Base-by-base conservation (phyloP, 2,329 filamentous ascomycete genomes). In the Phyllosticta paracitricarpa region DNA sequence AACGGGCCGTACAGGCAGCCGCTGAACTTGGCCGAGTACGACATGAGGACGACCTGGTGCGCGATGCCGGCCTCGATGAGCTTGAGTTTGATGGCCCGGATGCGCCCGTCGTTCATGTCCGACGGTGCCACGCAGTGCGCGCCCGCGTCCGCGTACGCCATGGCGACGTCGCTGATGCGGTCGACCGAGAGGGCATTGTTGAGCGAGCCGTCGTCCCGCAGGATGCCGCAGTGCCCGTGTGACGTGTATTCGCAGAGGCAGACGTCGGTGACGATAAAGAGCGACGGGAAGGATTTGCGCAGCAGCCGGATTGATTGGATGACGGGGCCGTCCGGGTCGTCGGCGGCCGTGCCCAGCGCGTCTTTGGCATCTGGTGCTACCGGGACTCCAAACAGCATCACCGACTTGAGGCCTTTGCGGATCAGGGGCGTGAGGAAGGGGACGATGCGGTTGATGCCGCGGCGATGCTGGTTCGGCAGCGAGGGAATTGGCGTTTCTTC, bases 181-280 rank as follows among this genome's bases (percentile, higher is more conserved):
- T 97, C 93, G 8, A 97, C 91, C 2, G 91, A 96, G 55, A 96
- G 83, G 65, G 87, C 85, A 72, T 99, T 97, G 82, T 97, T 96
- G 63, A 99, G 82, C 64, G 86, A 89, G 64, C 91, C 91, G 72
- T 99, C 94, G 67, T 97, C 91, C 62, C 91, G 86, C 54, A 99
- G 82, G 68, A 99, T 97, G 59, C 94, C 94, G 72, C 94, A 99
- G 79, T 99, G 94, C 54, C 94, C 94, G 75, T 99, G 94, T 6
- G 89, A 94, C 0, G 94, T 99, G 78, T 99, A 99, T 77, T 99
- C 94, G 82, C 94, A 99, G 7, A 99, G 87, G 72, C 94, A 97
- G 62, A 99, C 94, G 72, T 99, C 94, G 63, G 88, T 86, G 66
- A 88, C 87, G 68, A 99, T 90, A 78, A 95, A 97, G 63, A 99